phyloP scores from a whole-genome alignment of 495 filamentous ascomycete species.

The Trichoderma virens region DNA sequence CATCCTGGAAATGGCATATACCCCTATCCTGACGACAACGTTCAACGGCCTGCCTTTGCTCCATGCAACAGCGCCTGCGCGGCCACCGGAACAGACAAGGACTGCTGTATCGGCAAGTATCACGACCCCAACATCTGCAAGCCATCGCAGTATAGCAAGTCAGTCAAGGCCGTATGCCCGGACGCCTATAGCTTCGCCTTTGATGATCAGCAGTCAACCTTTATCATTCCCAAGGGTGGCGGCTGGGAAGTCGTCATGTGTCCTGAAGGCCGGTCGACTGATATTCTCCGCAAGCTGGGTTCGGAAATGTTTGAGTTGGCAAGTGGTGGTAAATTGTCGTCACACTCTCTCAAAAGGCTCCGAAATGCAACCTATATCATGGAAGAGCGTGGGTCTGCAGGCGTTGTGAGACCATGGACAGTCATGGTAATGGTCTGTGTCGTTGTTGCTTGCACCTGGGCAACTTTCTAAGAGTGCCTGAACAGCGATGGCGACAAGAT shows the following conservation, averaged over 20 bases:
- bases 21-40: slow-evolving; percentile 63
- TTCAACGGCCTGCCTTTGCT: slow-evolving; percentile 58
- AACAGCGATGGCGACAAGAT: not conserved
- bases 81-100: slow-evolving; percentile 43
- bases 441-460: not conserved
- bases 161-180: slow-evolving; percentile 66
- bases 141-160: slow-evolving; percentile 52
- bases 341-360: slow-evolving; percentile 12
- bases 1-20: slow-evolving; percentile 62
- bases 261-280: slow-evolving; percentile 60
- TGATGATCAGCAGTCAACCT: slow-evolving; percentile 67
- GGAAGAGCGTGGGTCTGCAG: not conserved
- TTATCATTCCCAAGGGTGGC: slow-evolving; percentile 62
- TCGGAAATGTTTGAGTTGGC: slow-evolving; percentile 32
- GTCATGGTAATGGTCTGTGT: not conserved
- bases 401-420: slow-evolving; percentile 18
- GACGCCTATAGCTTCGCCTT: slow-evolving; percentile 78
- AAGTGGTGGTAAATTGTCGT: slow-evolving; percentile 17
- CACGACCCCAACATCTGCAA: slow-evolving; percentile 48
- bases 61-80: slow-evolving; percentile 67
- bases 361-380: slow-evolving; percentile 17
- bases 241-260: slow-evolving; percentile 76
- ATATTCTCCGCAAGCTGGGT: slow-evolving; percentile 49
- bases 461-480: not conserved
- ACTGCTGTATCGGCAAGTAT: slow-evolving; percentile 66